Percentiles rank a stretch among this genome's conserved stretches.
Conservation (phyloP, 345 rosid genomes). For the Citropsis articulata region DNA sequence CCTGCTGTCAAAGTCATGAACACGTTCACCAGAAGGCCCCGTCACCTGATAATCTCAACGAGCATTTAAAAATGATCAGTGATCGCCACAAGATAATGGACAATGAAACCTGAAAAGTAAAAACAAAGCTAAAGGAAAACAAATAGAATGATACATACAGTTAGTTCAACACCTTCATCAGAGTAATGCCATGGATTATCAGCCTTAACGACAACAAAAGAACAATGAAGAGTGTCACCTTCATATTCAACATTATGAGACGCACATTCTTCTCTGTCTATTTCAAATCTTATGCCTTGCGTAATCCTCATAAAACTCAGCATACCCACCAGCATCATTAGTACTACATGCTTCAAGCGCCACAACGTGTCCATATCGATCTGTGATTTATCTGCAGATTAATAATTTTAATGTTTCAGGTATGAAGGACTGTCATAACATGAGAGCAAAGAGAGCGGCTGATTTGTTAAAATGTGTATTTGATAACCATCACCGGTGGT, state of each 20-base stretch:
- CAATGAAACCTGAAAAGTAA: background rate
- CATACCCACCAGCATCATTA: slow-evolving; percentile 20
- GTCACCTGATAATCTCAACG: slow-evolving; percentile 36
- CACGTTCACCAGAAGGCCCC: slow-evolving; percentile 55
- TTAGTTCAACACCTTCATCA: slow-evolving; percentile 60
- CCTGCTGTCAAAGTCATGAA: slow-evolving; percentile 62
- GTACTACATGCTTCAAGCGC: slow-evolving; percentile 18
- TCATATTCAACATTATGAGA: slow-evolving; percentile 59
- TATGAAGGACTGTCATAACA: background rate
- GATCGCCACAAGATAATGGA: background rate
- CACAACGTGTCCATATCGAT: slow-evolving; percentile 18
- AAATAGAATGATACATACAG: slow-evolving; percentile 28
- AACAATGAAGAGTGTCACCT: slow-evolving; percentile 64
- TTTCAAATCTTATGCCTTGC: slow-evolving; percentile 51
- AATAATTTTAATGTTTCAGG: background rate
- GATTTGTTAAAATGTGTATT: background rate
- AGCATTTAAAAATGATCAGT: no score
- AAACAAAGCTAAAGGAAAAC: background rate
- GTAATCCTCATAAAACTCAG: slow-evolving; percentile 21
- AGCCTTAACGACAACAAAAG: slow-evolving; percentile 62
- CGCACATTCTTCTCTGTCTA: slow-evolving; percentile 65
- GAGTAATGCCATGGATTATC: slow-evolving; percentile 56
- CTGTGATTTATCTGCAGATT: background rate
- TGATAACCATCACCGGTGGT: background rate
- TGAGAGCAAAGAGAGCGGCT: background rate